Evolutionary conservation across 495 filamentous ascomycete species (phyloP).

Genomic region (Penicillium diatomitis): DNA sequence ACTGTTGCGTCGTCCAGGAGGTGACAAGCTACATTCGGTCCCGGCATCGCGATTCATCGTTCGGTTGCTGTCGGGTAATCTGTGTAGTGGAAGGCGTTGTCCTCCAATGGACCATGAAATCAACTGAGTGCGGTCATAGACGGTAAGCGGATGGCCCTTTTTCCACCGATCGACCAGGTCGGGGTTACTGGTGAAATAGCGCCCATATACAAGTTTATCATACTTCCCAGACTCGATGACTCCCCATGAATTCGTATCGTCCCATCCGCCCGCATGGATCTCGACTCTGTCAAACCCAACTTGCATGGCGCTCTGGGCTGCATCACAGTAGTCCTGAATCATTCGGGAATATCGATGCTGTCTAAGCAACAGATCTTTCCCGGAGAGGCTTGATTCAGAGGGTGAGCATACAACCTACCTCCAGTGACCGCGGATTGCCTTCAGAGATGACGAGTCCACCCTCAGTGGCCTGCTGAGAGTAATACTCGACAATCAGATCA

Average conservation of each 20-base stretch:
- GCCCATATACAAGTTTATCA: constrained; percentile 45
- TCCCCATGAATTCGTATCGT: constrained; percentile 38
- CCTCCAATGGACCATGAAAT: constrained; percentile 48
- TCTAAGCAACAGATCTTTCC: too few species aligned
- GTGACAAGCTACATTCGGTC: too few species aligned
- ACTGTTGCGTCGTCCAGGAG: too few species aligned
- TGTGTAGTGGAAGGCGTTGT: constrained; percentile 23
- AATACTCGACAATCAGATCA: constrained; percentile 44
- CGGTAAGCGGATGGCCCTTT: constrained; percentile 42
- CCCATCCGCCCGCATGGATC: constrained; percentile 42
- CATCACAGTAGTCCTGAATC: constrained; percentile 42
- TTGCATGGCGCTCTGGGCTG: constrained; percentile 50
- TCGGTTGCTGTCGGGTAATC: constrained; percentile 16
- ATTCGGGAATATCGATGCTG: too few species aligned
- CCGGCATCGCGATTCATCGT: too few species aligned
- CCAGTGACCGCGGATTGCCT: constrained; percentile 42
- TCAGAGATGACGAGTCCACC: constrained; percentile 49
- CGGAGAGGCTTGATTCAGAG: too few species aligned
- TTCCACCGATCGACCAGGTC: constrained; percentile 53
- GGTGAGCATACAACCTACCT: constrained; percentile 14
- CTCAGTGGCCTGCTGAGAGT: constrained; percentile 41
- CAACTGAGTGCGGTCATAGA: constrained; percentile 47
- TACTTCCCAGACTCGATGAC: constrained; percentile 34
- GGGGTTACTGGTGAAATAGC: constrained; percentile 58
- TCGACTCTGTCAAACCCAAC: constrained; percentile 56